A percentile compares a stretch with the other conserved stretches of the same genome.
Conservation (phyloP, 192 early-diverging fungal genomes). For the Gamsiella multidivaricata region DNA sequence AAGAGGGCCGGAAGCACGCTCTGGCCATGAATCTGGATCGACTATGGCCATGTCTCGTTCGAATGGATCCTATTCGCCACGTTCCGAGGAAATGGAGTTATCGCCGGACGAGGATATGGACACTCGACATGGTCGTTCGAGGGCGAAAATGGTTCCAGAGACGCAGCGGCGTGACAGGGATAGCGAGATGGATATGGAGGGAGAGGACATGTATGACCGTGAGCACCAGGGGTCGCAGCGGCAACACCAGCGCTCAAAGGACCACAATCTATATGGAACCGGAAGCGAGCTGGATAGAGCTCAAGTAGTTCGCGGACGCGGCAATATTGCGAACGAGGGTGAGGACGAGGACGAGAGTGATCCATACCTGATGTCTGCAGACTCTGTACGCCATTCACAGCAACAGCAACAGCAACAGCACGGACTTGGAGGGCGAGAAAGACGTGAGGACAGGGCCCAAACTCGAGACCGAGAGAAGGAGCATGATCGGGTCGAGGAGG, state of each 20-base stretch:
- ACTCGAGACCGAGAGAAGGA: background rate
- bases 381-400: background rate
- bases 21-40: too few relatives aligned
- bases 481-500: constrained; percentile 12
- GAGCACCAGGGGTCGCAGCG: background rate
- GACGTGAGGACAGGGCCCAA: background rate
- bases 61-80: constrained; percentile 3
- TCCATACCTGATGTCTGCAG: background rate
- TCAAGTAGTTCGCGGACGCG: background rate
- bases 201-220: background rate
- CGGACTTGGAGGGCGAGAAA: background rate
- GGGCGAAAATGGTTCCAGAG: background rate
- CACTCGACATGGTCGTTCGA: background rate
- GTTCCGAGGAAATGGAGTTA: constrained; percentile 24
- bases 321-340: background rate
- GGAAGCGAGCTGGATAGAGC: too few relatives aligned
- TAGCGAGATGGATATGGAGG: background rate
- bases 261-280: background rate
- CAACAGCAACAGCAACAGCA: background rate
- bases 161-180: background rate
- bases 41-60: too few relatives aligned
- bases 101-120: constrained; percentile 14
- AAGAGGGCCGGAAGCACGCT: too few relatives aligned
- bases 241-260: background rate
- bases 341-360: constrained; percentile 7